Evolutionary conservation across 805 yeast genomes (phyloP).

Genomic region (Kuraishia borneana): DNA sequence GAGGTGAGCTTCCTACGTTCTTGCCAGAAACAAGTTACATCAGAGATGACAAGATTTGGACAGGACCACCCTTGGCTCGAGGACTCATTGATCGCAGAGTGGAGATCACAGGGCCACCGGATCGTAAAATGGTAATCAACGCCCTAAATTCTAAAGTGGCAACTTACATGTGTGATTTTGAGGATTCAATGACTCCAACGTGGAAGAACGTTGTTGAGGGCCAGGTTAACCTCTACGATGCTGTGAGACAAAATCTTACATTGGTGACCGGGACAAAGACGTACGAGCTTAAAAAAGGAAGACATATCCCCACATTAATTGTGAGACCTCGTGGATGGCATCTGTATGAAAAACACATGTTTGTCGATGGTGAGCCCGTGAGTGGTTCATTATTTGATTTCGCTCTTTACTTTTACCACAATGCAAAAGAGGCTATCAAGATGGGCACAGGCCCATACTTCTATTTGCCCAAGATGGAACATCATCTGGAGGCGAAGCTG

Average conservation of each 20-base stretch:
- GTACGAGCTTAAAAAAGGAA: slow-evolving; percentile 24
- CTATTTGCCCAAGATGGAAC: slow-evolving; percentile 69
- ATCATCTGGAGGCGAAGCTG: slow-evolving; percentile 62
- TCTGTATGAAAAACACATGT: slow-evolving; percentile 52
- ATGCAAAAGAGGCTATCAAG: slow-evolving; percentile 45
- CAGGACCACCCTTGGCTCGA: slow-evolving; percentile 60
- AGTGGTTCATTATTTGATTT: slow-evolving; percentile 60
- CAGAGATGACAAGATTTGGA: slow-evolving; percentile 67
- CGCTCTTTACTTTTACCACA: slow-evolving; percentile 61
- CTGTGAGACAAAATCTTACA: slow-evolving; percentile 44
- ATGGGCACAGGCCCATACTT: slow-evolving; percentile 75
- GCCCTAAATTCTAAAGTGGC: slow-evolving; percentile 68
- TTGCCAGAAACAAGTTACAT: slow-evolving; percentile 59
- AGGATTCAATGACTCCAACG: slow-evolving; percentile 63
- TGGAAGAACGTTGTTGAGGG: slow-evolving; percentile 64
- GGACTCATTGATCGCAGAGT: slow-evolving; percentile 66
- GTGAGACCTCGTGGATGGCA: slow-evolving; percentile 66
- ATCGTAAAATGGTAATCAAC: slow-evolving; percentile 73
- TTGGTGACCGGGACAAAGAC: slow-evolving; percentile 23
- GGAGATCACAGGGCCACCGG: slow-evolving; percentile 70
- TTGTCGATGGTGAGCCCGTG: slow-evolving; percentile 58
- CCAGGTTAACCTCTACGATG: slow-evolving; percentile 61
- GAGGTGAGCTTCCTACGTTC: slow-evolving; percentile 58
- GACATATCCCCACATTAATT: slow-evolving; percentile 46
- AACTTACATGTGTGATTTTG: slow-evolving; percentile 70